Base-by-base conservation (phyloP, 805 yeast genomes). In the Wickerhamiella kurtzmanii region DNA sequence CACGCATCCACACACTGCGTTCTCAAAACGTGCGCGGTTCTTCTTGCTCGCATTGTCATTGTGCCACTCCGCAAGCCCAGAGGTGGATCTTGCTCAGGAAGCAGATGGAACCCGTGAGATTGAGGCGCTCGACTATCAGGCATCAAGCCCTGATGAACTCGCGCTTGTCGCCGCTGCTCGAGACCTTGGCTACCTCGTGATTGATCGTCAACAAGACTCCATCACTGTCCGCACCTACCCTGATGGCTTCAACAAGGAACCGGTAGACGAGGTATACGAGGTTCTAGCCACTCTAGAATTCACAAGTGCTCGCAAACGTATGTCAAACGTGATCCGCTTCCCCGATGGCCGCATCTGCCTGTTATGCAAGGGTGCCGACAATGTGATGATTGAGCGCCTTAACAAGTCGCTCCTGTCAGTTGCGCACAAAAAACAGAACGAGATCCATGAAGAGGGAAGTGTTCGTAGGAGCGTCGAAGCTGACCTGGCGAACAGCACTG, bases 351-450 rank as follows among this genome's bases (percentile, higher is more conserved):
- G 82, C 49, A 72, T 87, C 19, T 76, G 89, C 41, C 59, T 92
- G 52, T 67, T 92, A 39, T 86, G 95, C 64, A 92, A 92, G 64
- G 99, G 98, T 46, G 98, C 99, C 2, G 98, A 92, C 62, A 85
- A 85, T 57, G 74, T 89, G 9, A 84, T 92, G 43, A 61, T 88
- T 45, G 95, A 88, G 44, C 73, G 83, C 48, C 68, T 92, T 49
- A 44, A 41, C 28, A 71, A 69, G 48, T 43, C 54, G 4, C 69
- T 79, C 52, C 54, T 73, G 0, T 74, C 73, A 1, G 44, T 81
- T 43, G 95, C 94, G 0, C 63, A 66, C 18, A 59, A 62, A n/a
- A 85, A 82, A 58, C 74, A 80, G 40, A 67, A 64, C n/a, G 86
- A 85, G 47, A 72, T 86, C 5, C 63, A 78, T 22, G 63, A 69